Conservation (phyloP, 2,329 filamentous ascomycete species). For the Camptophora hylomeconis region DNA sequence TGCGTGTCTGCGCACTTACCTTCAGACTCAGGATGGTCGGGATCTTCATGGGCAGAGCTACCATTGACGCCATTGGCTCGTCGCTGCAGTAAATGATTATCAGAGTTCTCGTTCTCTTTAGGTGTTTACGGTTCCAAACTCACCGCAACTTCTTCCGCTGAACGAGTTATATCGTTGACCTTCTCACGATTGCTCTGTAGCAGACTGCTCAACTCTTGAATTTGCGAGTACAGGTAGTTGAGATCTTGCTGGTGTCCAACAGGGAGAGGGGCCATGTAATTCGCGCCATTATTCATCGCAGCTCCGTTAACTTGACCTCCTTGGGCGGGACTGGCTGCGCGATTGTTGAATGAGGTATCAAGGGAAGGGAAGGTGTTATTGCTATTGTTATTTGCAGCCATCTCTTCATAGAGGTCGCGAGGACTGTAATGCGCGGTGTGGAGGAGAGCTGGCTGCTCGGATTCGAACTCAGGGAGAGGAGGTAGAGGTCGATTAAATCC, state of each 20-base stretch:
- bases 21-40: slow-evolving; percentile 2
- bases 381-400: slow-evolving; percentile 4
- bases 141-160: slow-evolving; percentile 37
- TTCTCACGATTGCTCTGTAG: slow-evolving; percentile 37
- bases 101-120: not conserved
- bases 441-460: too few relatives aligned
- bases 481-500: too few relatives aligned
- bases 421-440: too few relatives aligned
- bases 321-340: slow-evolving; percentile 8
- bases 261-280: slow-evolving; percentile 16
- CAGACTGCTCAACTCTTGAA: slow-evolving; percentile 36
- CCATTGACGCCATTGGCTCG: slow-evolving; percentile 28
- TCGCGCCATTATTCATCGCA: slow-evolving; percentile 10
- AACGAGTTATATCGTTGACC: slow-evolving; percentile 35
- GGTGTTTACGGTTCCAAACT: slow-evolving; percentile 8
- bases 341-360: slow-evolving; percentile 10
- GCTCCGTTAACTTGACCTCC: slow-evolving; percentile 12
- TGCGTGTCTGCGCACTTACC: not conserved
- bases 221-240: slow-evolving; percentile 37
- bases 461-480: too few relatives aligned
- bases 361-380: slow-evolving; percentile 15
- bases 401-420: too few relatives aligned
- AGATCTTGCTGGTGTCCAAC: slow-evolving; percentile 40
- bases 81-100: slow-evolving; percentile 21
- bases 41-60: slow-evolving; percentile 1